A percentile compares a stretch with the other conserved stretches of the same genome.
These are phyloP conservation scores for Pseudocercospora pini-densiflorae DNA, from an alignment of 2,329 filamentous ascomycete genomes.

Conservation along the genomic window DNA sequence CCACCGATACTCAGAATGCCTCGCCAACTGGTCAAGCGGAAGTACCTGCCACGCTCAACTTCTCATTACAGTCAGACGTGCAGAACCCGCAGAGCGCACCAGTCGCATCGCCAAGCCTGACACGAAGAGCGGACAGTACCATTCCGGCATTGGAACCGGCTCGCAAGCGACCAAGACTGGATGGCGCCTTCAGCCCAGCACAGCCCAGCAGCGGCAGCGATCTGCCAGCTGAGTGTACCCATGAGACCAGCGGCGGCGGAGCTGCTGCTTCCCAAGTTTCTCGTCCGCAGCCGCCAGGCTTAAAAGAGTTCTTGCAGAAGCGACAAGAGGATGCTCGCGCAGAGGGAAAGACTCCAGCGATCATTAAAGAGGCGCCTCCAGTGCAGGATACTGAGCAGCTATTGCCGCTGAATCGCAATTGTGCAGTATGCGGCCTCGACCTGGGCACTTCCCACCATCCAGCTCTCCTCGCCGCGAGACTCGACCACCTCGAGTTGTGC, in stretches of 20 bases:
- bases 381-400: not conserved
- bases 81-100: not conserved
- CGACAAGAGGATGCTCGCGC: not conserved
- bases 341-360: not conserved
- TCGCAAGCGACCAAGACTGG: not conserved
- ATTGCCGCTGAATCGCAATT: not conserved
- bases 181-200: not conserved
- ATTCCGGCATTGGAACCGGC: not conserved
- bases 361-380: not conserved
- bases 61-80: not conserved
- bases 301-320: not conserved
- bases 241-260: not conserved
- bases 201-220: not conserved
- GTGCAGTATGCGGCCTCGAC: not conserved
- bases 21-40: not conserved
- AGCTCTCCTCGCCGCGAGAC: not conserved
- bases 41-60: not conserved
- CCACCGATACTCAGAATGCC: not conserved
- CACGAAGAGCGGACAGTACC: not conserved
- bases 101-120: not conserved
- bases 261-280: not conserved
- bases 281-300: not conserved
- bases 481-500: not conserved
- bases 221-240: not conserved
- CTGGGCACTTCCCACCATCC: not conserved